A percentile compares a stretch with the other conserved stretches of the same genome.
These are phyloP conservation scores for Calonectria montana DNA, from an alignment of 2,329 filamentous ascomycete genomes.

Conservation along the genomic window DNA sequence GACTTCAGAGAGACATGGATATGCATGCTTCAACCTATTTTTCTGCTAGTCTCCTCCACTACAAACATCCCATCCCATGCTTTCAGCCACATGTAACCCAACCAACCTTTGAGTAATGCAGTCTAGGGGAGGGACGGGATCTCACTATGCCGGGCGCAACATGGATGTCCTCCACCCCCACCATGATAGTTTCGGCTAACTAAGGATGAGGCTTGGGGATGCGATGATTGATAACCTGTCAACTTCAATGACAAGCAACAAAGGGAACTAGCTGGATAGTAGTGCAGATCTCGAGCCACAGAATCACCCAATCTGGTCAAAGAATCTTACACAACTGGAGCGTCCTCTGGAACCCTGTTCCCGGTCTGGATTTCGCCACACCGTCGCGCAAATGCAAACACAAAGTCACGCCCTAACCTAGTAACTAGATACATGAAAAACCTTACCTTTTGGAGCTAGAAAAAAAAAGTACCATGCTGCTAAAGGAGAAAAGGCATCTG, in stretches of 20 bases:
- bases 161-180: not conserved
- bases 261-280: not conserved
- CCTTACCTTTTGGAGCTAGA: not conserved
- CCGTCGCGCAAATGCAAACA: not conserved
- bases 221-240: slow-evolving; percentile 2
- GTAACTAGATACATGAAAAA: not conserved
- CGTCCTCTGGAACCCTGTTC: not conserved
- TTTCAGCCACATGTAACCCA: slow-evolving; percentile 18
- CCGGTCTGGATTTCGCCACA: not conserved
- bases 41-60: not conserved
- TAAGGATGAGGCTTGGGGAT: slow-evolving; percentile 8
- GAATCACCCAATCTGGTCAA: not conserved
- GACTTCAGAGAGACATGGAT: not conserved
- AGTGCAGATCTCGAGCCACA: not conserved
- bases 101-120: not conserved
- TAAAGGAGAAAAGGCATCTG: too few relatives aligned
- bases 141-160: not conserved
- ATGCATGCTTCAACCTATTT: not conserved
- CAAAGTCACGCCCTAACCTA: not conserved
- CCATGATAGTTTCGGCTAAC: not conserved
- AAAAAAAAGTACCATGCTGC: not conserved
- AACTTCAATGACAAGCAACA: not conserved
- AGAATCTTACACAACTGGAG: not conserved
- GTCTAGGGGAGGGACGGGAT: slow-evolving; percentile 12
- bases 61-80: not conserved